Percentiles rank a stretch among this genome's conserved stretches.
These are phyloP conservation scores for button mushroom (Agaricus bisporus) DNA, from an alignment of 768 basidiomycete species.

Conservation along the genomic window DNA sequence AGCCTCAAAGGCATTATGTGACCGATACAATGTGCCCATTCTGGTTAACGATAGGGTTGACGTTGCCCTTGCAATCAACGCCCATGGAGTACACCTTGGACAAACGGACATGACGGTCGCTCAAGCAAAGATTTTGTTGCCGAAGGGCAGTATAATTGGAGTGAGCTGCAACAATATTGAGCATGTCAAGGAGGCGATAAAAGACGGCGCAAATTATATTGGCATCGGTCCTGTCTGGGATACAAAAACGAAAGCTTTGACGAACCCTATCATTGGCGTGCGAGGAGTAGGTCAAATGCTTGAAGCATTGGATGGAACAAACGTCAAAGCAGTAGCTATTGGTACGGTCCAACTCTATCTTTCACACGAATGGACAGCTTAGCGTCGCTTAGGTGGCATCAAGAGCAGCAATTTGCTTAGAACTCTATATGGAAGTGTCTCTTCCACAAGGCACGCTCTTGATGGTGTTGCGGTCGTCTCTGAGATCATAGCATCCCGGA, in stretches of 20 bases:
- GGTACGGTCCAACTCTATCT: conserved; percentile 39
- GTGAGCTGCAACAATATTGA: conserved; percentile 67
- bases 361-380: neutral
- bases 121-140: conserved; percentile 63
- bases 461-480: conserved; percentile 89
- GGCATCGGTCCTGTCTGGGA: conserved; percentile 84
- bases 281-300: conserved; percentile 67
- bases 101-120: conserved; percentile 79
- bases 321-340: conserved; percentile 75
- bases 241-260: conserved; percentile 74
- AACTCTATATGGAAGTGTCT: conserved; percentile 66
- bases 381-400: conserved; percentile 65
- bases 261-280: conserved; percentile 60
- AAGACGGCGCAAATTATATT: conserved; percentile 73
- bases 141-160: conserved; percentile 67
- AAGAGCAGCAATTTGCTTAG: conserved; percentile 73
- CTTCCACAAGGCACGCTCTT: conserved; percentile 47
- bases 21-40: conserved; percentile 72
- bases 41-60: conserved; percentile 89
- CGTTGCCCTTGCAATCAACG: conserved; percentile 71
- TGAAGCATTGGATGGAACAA: conserved; percentile 53
- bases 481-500: conserved; percentile 65
- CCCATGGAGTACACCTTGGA: conserved; percentile 83
- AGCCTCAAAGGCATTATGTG: conserved; percentile 65
- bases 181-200: conserved; percentile 57